Percentiles rank a stretch among this genome's conserved stretches.
These are phyloP conservation scores for Prototheca cutis DNA, from an alignment of 163 green algal species.

Conservation along the genomic window DNA sequence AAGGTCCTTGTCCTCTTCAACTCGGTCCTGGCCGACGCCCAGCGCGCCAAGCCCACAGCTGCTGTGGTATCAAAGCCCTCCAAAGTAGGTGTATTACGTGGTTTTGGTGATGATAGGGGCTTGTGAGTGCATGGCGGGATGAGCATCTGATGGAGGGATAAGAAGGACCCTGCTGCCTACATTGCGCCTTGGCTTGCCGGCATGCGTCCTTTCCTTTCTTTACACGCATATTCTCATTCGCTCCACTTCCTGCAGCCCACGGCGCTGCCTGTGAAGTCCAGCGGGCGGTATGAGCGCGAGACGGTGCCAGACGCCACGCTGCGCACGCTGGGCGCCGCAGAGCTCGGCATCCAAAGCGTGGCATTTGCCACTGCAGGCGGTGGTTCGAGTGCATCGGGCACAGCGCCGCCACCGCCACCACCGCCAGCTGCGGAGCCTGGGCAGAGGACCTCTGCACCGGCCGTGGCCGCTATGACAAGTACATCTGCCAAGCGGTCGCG, in stretches of 20 bases:
- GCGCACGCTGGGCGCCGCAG: constrained; percentile 38
- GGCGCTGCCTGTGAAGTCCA: constrained; percentile 31
- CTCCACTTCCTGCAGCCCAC: not conserved
- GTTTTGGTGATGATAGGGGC: too few species aligned
- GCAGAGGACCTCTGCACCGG: constrained; percentile 6
- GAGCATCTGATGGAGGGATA: too few species aligned
- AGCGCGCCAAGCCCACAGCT: too few species aligned
- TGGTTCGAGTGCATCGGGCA: constrained; percentile 1
- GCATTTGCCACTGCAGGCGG: not conserved
- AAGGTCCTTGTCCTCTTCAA: constrained; percentile 26
- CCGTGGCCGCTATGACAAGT: too few species aligned
- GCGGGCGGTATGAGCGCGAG: constrained; percentile 52
- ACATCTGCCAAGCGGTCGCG: too few species aligned
- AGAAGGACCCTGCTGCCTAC: too few species aligned
- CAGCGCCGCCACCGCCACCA: constrained; percentile 3
- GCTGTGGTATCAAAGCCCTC: too few species aligned
- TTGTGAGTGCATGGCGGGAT: too few species aligned
- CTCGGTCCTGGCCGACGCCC: not conserved
- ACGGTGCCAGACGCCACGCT: constrained; percentile 34
- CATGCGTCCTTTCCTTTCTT: too few species aligned
- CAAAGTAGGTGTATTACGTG: too few species aligned
- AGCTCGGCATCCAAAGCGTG: constrained; percentile 28
- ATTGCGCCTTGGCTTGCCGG: too few species aligned
- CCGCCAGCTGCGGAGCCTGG: constrained; percentile 5
- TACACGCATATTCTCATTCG: too few species aligned